Evolutionary conservation across 108 stramenopile species (phyloP), one percentile per base, ranked within the genome.

Genomic region (Nitzschia putrida): DNA sequence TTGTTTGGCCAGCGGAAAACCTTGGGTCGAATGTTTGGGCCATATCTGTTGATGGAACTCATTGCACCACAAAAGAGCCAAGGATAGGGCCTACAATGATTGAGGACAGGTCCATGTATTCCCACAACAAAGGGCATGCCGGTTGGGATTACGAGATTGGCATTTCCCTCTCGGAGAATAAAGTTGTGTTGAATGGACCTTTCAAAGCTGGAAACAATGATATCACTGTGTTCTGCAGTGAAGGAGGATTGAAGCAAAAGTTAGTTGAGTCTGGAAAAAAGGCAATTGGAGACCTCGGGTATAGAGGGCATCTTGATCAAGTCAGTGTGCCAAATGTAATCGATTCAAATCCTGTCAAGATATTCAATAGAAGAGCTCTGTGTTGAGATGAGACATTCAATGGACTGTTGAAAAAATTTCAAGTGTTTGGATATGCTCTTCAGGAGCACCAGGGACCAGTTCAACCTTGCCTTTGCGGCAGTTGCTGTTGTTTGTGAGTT

Each of bases 181-280:
- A 66, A 16, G 53, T 78, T 64, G 66, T 78, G 78, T 69, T 70
- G 21, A 76, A 80, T 66, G 78, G 82, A 12, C 82, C 82, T 52
- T 73, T 63, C 25, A 57, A 63, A 63, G 74, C 66, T 23, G 75
- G 74, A 13, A 14, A 47, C 38, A 61, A 74, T 53, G 77, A 82
- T 39, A 54, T 69, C 10, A 77, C 43, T 37, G 64, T 83, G 37
- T 75, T 82, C 43, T 38, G 65, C 18, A n/a, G n/a, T n/a, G 54
- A 57, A 25, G 47, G 37, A 13, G 47, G 42, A n/a, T 65, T 69
- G 14, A 34, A 68, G 21, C 25, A 14, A 53, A 14, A 50, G 12
- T 42, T 42, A 26, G 7, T 69, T 16, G 12, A 20, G 7, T 22
- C 3, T 11, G 53, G 42, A 6, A 45, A 69, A 23, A 37, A 39